These are phyloP conservation scores for Porcisia hertigi DNA, from an alignment of 208 protist genomes.

Conservation along the genomic window DNA sequence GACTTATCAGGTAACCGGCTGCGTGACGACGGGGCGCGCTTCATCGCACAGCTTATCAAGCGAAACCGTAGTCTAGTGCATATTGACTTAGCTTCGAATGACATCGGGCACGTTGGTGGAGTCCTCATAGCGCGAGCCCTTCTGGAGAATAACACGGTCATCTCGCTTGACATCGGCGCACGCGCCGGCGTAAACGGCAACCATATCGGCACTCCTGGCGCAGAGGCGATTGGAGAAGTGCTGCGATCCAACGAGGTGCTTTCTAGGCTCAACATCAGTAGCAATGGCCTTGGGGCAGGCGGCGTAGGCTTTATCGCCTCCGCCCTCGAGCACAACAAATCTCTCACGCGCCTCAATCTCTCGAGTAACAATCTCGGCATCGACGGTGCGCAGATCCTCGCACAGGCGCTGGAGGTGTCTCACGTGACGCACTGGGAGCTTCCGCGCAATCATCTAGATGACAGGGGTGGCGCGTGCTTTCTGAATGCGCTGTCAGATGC, in stretches of 20 bases:
- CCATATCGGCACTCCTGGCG: conserved; percentile 87
- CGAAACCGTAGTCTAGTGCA: conserved; percentile 82
- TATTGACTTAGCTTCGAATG: conserved; percentile 89
- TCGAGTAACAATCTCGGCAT: conserved; percentile 86
- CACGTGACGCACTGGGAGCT: conserved; percentile 61
- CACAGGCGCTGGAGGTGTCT: conserved; percentile 51
- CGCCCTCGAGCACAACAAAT: conserved; percentile 68
- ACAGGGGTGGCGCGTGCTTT: conserved; percentile 66
- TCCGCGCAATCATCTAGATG: conserved; percentile 75
- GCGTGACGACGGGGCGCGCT: conserved; percentile 80
- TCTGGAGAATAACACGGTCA: conserved; percentile 88
- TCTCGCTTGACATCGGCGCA: conserved; percentile 89
- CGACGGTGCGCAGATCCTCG: conserved; percentile 65
- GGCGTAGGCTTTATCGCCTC: conserved; percentile 68
- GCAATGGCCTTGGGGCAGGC: conserved; percentile 83
- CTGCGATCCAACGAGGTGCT: conserved; percentile 83
- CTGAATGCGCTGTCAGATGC: conserved; percentile 59
- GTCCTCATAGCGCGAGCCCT: conserved; percentile 77
- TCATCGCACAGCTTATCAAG: conserved; percentile 78
- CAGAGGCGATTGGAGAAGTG: conserved; percentile 73
- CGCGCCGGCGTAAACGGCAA: conserved; percentile 89
- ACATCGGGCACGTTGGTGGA: conserved; percentile 85
- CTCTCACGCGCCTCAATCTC: conserved; percentile 85
- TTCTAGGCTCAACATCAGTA: conserved; percentile 83
- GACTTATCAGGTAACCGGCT: conserved; percentile 92